Evolutionary conservation across 768 basidiomycete species (phyloP).

Genomic region (Cubamyces sp.): DNA sequence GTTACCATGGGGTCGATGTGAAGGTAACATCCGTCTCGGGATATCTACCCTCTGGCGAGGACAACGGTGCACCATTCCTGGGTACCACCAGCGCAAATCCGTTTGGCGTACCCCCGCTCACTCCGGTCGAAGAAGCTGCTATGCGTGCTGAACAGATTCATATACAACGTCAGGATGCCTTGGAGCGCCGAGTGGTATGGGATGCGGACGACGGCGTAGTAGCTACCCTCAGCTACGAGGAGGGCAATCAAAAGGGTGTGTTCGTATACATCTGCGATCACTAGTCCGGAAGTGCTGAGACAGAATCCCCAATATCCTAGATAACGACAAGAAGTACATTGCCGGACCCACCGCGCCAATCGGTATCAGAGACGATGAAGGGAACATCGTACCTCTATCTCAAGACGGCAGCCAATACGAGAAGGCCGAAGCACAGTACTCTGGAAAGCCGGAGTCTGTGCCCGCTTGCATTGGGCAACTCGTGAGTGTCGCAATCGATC

Average conservation of each 20-base stretch:
- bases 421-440: conserved; percentile 48
- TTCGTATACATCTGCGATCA: too few relatives aligned
- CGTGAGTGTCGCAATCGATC: conserved; percentile 40
- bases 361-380: conserved; percentile 61
- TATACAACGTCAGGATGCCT: conserved; percentile 64
- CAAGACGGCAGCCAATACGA: conserved; percentile 36
- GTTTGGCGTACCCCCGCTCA: conserved; percentile 44
- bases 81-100: conserved; percentile 43
- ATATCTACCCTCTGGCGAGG: conserved; percentile 68
- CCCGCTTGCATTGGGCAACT: conserved; percentile 61
- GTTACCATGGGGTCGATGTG: conserved; percentile 76
- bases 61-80: conserved; percentile 58
- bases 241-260: too few relatives aligned
- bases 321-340: conserved; percentile 6
- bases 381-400: conserved; percentile 51
- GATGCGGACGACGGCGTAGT: conserved; percentile 49
- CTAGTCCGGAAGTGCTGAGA: too few relatives aligned
- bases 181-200: conserved; percentile 68
- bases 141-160: conserved; percentile 58
- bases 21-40: conserved; percentile 74
- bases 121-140: conserved; percentile 61
- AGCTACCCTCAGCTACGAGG: conserved; percentile 60
- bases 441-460: conserved; percentile 53
- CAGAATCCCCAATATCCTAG: too few relatives aligned
- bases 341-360: conserved; percentile 45